phyloP scores from a whole-genome alignment of 1,139 yeast species.

The Candida frijolesensis region DNA sequence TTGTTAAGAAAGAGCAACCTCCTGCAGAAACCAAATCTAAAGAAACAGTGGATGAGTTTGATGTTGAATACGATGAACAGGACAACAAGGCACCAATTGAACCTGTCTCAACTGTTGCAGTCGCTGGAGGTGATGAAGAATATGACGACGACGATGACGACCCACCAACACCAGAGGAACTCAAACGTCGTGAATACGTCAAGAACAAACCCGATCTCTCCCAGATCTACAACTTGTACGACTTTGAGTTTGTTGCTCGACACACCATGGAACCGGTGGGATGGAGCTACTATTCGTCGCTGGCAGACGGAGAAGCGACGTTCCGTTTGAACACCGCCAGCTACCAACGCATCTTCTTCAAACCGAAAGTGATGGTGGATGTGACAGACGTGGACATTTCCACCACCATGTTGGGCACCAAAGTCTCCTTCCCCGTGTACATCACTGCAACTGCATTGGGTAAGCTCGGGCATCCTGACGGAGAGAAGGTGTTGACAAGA shows the following conservation, averaged over 20 bases:
- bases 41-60: conserved; percentile 42
- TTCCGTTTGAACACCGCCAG: conserved; percentile 88
- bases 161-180: conserved; percentile 35
- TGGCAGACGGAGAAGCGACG: conserved; percentile 90
- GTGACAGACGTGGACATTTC: conserved; percentile 48
- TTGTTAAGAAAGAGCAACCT: conserved; percentile 3
- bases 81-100: conserved; percentile 33
- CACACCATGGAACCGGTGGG: conserved; percentile 70
- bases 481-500: conserved; percentile 76
- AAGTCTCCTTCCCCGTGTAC: conserved; percentile 60
- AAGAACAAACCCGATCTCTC: conserved; percentile 61
- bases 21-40: not conserved
- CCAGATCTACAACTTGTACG: conserved; percentile 69
- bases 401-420: conserved; percentile 45
- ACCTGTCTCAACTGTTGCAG: conserved; percentile 10
- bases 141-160: conserved; percentile 36
- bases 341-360: conserved; percentile 82
- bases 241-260: conserved; percentile 84
- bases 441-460: conserved; percentile 83
- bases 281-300: conserved; percentile 92
- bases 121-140: conserved; percentile 24
- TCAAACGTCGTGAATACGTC: conserved; percentile 25
- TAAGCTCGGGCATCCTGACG: conserved; percentile 74
- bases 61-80: conserved; percentile 51
- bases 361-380: conserved; percentile 78